Percentiles rank a stretch among this genome's conserved stretches.
These are phyloP conservation scores for Kwoniella sp. DNA, from an alignment of 768 basidiomycete species.

Conservation along the genomic window DNA sequence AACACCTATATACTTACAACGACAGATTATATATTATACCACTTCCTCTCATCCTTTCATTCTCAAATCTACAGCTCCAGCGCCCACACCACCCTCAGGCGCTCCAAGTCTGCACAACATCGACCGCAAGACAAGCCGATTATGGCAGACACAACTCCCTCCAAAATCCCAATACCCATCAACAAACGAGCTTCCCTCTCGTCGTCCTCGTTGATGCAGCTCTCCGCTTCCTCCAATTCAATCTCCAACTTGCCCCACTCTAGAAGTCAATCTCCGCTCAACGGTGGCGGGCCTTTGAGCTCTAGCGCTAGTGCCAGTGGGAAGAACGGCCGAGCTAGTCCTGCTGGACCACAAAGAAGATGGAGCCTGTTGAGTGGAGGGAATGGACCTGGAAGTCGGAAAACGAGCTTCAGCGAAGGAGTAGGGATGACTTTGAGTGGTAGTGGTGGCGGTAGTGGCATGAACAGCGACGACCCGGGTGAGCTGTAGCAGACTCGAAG, in stretches of 20 bases:
- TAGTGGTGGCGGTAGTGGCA: constrained; percentile 3
- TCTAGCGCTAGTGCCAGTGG: neutral
- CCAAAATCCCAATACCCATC: constrained; percentile 22
- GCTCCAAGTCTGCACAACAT: neutral
- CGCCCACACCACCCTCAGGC: no score
- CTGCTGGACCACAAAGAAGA: constrained; percentile 12
- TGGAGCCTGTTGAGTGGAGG: constrained; percentile 24
- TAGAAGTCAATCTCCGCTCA: constrained; percentile 17
- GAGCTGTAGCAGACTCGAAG: constrained; percentile 6
- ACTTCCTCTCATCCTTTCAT: neutral
- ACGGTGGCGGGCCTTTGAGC: neutral
- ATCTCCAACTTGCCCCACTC: constrained; percentile 8
- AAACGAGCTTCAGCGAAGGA: constrained; percentile 17
- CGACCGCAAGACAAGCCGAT: neutral
- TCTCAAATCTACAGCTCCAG: neutral
- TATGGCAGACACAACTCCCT: constrained; percentile 17
- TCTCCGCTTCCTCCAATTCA: constrained; percentile 1
- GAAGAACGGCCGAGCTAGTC: constrained; percentile 16
- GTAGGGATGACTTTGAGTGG: constrained; percentile 4
- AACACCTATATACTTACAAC: no score
- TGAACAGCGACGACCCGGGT: constrained; percentile 22
- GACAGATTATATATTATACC: no score
- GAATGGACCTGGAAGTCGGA: constrained; percentile 14
- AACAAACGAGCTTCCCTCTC: constrained; percentile 22
- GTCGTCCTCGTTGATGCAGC: neutral